A percentile compares a stretch with the other conserved stretches of the same genome.
phyloP scores from a whole-genome alignment of 2,329 filamentous ascomycete species.

The Aspergillus sp. region DNA sequence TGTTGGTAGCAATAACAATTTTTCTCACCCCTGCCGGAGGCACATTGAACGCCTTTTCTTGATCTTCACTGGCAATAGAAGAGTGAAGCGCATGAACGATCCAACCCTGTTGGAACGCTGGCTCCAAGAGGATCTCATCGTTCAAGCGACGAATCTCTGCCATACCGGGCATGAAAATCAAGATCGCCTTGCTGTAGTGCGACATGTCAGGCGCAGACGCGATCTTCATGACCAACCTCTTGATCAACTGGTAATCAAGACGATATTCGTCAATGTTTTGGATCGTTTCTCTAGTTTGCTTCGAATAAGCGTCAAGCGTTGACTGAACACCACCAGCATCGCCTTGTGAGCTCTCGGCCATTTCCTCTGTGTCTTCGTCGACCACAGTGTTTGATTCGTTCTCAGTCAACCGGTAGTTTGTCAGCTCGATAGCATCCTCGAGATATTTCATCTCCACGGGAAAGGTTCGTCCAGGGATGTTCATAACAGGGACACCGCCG shows the following conservation, averaged over 20 bases:
- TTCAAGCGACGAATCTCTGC: slow-evolving; percentile 86
- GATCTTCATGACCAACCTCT: slow-evolving; percentile 70
- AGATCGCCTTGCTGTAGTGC: slow-evolving; percentile 76
- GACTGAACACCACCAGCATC: slow-evolving; percentile 55
- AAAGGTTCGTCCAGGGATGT: slow-evolving; percentile 87
- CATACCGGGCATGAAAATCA: slow-evolving; percentile 93
- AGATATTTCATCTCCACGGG: slow-evolving; percentile 82
- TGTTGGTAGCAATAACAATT: slow-evolving; percentile 94
- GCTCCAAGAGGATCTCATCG: slow-evolving; percentile 72
- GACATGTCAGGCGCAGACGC: slow-evolving; percentile 60
- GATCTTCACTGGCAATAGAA: slow-evolving; percentile 90
- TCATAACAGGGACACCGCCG: slow-evolving; percentile 74
- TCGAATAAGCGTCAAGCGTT: slow-evolving; percentile 65
- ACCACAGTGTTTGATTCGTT: slow-evolving; percentile 37
- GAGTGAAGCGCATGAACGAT: slow-evolving; percentile 86
- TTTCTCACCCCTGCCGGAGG: slow-evolving; percentile 79
- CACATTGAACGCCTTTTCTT: slow-evolving; percentile 83
- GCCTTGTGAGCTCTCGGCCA: slow-evolving; percentile 42
- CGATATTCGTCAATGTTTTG: slow-evolving; percentile 80
- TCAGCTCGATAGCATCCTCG: slow-evolving; percentile 86
- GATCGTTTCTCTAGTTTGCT: slow-evolving; percentile 67
- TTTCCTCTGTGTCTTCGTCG: slow-evolving; percentile 43
- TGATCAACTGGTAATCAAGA: slow-evolving; percentile 81
- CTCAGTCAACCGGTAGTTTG: slow-evolving; percentile 65
- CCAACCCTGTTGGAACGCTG: slow-evolving; percentile 70